Evolutionary conservation across 345 rosid genomes (phyloP).

Genomic region (Eucalyptus regnans): DNA sequence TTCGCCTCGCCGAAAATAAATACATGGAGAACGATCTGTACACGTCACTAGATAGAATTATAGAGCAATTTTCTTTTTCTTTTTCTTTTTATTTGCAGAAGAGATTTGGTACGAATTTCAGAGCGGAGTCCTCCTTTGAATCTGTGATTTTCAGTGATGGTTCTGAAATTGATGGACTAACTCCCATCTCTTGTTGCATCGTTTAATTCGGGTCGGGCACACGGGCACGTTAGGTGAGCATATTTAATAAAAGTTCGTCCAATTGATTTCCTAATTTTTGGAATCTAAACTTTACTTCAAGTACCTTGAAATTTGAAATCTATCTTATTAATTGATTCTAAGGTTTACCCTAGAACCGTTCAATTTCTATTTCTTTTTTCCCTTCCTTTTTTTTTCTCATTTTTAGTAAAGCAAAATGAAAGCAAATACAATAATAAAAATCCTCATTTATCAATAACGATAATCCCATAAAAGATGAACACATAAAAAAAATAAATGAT

Average conservation of each 20-base stretch:
- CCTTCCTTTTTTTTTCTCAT: fast-evolving
- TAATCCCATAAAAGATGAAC: not conserved
- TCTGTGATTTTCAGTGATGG: not conserved
- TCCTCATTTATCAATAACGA: not conserved
- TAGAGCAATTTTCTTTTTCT: not conserved
- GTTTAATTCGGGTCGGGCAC: too few species aligned
- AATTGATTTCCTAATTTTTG: fast-evolving
- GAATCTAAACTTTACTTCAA: fast-evolving
- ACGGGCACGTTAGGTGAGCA: not conserved
- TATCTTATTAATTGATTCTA: fast-evolving
- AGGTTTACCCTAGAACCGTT: fast-evolving
- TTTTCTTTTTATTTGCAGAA: not conserved
- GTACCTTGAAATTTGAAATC: not conserved
- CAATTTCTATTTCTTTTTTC: fast-evolving
- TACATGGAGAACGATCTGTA: not conserved
- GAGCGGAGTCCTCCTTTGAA: not conserved
- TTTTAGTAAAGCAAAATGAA: not conserved
- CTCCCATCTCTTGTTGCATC: not conserved
- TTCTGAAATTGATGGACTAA: not conserved
- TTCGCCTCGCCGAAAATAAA: not conserved
- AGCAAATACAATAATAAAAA: not conserved
- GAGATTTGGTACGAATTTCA: not conserved
- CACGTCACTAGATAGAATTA: not conserved
- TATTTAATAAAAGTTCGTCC: not conserved
- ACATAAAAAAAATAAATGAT: not conserved